phyloP scores from a whole-genome alignment of 257 asterid genomes.

The Gardenia jasminoides region DNA sequence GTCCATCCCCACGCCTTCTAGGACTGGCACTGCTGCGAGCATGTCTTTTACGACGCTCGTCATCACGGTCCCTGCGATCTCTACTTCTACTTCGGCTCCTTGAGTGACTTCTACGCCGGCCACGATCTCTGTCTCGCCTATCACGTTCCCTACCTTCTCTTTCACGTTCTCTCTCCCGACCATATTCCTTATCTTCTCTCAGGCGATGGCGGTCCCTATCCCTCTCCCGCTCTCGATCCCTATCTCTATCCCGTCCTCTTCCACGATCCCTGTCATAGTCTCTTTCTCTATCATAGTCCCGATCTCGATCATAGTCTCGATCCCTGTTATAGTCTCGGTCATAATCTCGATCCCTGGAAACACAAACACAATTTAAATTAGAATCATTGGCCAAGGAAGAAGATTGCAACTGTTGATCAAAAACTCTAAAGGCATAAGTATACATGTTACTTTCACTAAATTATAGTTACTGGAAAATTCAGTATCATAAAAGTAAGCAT shows the following conservation, averaged over 20 bases:
- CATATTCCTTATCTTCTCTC: conserved; percentile 73
- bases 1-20: conserved; percentile 50
- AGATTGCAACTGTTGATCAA: not conserved
- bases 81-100: conserved; percentile 91
- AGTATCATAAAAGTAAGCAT: not conserved
- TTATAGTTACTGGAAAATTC: not conserved
- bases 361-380: not conserved
- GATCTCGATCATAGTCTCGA: conserved; percentile 54
- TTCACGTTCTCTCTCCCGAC: conserved; percentile 65
- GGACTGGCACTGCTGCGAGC: conserved; percentile 66
- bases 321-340: conserved; percentile 53
- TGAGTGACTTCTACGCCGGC: conserved; percentile 67
- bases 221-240: conserved; percentile 47
- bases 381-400: not conserved
- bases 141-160: conserved; percentile 66
- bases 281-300: conserved; percentile 63
- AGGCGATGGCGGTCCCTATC: conserved; percentile 67
- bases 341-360: conserved; percentile 39
- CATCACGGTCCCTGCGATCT: conserved; percentile 67
- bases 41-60: conserved; percentile 67
- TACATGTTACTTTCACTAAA: not conserved
- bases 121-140: conserved; percentile 73
- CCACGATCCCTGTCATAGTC: conserved; percentile 42
- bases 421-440: not conserved
- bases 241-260: conserved; percentile 46